Evolutionary conservation across 1,284 basidiomycete species (phyloP).

Genomic region (Chalciporus piperatoides): DNA sequence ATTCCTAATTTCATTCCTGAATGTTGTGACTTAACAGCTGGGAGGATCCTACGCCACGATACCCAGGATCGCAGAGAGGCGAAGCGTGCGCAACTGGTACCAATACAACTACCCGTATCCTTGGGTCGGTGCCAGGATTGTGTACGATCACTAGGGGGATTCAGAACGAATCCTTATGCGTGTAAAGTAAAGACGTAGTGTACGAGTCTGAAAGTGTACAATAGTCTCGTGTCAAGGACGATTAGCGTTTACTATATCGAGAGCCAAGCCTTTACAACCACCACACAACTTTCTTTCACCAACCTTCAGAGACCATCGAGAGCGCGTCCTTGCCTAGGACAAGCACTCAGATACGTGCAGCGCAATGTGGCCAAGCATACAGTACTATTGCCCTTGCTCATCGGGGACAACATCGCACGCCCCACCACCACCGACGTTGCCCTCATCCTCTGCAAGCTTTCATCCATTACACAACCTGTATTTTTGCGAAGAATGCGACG

Average conservation of each 20-base stretch:
- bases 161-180: neutral
- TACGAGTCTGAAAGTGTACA: neutral
- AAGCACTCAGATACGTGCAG: too few relatives aligned
- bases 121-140: conserved; percentile 69
- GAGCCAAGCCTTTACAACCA: too few relatives aligned
- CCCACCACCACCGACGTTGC: conserved; percentile 71
- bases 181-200: neutral
- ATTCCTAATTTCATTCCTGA: neutral
- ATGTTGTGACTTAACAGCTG: conserved; percentile 46
- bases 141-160: conserved; percentile 52
- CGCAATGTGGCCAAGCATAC: conserved; percentile 38
- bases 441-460: conserved; percentile 72
- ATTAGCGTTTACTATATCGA: neutral
- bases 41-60: conserved; percentile 90
- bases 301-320: too few relatives aligned
- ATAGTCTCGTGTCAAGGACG: neutral
- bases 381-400: conserved; percentile 72
- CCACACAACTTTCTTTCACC: neutral
- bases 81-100: conserved; percentile 82
- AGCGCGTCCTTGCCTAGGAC: neutral
- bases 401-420: conserved; percentile 45
- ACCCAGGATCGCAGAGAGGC: conserved; percentile 75
- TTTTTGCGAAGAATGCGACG: conserved; percentile 99
- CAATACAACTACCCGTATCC: conserved; percentile 74
- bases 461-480: conserved; percentile 84